Conservation (phyloP, 2,329 filamentous ascomycete genomes). For the Colletotrichum graminicola region DNA sequence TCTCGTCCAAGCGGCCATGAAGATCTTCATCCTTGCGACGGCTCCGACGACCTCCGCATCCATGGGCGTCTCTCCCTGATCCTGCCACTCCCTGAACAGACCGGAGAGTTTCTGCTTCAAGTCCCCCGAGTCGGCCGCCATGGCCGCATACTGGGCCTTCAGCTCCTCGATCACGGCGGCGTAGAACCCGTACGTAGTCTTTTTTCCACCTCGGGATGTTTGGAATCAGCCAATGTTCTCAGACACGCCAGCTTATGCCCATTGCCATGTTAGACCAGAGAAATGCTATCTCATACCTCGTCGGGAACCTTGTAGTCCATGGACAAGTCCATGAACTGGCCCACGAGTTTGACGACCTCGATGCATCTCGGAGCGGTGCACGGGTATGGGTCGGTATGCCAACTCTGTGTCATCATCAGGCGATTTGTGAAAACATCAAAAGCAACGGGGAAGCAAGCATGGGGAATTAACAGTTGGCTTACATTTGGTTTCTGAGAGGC, state of each 20-base stretch:
- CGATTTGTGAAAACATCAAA: background rate
- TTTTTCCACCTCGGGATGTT: background rate
- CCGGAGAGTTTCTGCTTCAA: background rate
- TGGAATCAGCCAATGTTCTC: background rate
- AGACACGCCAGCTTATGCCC: too few relatives aligned
- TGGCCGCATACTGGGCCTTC: background rate
- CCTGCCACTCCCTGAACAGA: background rate
- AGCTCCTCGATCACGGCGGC: background rate
- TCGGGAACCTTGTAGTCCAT: background rate
- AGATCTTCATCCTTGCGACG: constrained; percentile 7
- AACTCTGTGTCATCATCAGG: background rate
- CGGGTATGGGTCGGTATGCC: background rate
- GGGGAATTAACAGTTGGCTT: background rate
- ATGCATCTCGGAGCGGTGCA: background rate
- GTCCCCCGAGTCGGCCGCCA: background rate
- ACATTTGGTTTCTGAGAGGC: background rate
- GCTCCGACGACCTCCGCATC: background rate
- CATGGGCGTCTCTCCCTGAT: background rate
- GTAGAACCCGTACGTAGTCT: background rate
- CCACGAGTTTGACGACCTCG: background rate
- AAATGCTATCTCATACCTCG: background rate
- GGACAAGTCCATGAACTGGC: background rate
- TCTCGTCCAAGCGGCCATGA: background rate
- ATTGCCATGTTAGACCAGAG: fast-evolving
- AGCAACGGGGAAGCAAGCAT: background rate